Evolutionary conservation across 352 stramenopile species (phyloP).

Genomic region (Halophytophthora polymorphica): DNA sequence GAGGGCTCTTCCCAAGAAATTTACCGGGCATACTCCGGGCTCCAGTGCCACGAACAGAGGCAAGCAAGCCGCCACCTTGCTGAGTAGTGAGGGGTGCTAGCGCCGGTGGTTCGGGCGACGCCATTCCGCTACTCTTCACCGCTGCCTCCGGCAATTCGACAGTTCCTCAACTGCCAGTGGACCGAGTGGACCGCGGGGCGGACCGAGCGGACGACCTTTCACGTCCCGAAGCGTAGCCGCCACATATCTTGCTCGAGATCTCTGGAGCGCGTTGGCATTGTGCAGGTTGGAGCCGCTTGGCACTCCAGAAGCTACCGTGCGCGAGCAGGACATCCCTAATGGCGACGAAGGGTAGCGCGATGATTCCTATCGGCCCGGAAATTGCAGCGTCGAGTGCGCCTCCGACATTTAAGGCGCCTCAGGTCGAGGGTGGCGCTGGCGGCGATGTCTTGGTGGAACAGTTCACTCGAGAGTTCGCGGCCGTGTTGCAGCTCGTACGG

Average conservation of each 20-base stretch:
- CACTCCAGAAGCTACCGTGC: background rate
- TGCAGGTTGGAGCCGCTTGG: background rate
- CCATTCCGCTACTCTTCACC: background rate
- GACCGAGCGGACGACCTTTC: slow-evolving; percentile 15
- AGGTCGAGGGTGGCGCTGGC: background rate
- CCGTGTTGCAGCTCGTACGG: slow-evolving; percentile 31
- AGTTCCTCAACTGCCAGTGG: background rate
- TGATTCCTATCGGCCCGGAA: slow-evolving; percentile 8
- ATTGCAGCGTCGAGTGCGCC: background rate
- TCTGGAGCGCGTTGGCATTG: too few relatives aligned
- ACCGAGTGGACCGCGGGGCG: background rate
- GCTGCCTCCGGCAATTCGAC: background rate
- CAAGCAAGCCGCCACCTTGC: slow-evolving; percentile 4
- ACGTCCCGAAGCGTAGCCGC: slow-evolving; percentile 9
- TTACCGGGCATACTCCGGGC: background rate
- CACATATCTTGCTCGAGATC: slow-evolving; percentile 2
- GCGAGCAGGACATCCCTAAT: too few relatives aligned
- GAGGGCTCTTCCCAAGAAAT: slow-evolving; percentile 3
- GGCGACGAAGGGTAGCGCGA: slow-evolving; percentile 8
- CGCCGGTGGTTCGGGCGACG: slow-evolving; percentile 11
- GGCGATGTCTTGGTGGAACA: slow-evolving; percentile 40
- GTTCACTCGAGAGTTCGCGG: slow-evolving; percentile 48
- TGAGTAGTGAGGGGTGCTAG: slow-evolving; percentile 17
- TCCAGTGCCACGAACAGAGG: slow-evolving; percentile 3
- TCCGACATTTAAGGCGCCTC: slow-evolving; percentile 1